Conservation (phyloP, 768 basidiomycete species). For the Lentinula sp. region DNA sequence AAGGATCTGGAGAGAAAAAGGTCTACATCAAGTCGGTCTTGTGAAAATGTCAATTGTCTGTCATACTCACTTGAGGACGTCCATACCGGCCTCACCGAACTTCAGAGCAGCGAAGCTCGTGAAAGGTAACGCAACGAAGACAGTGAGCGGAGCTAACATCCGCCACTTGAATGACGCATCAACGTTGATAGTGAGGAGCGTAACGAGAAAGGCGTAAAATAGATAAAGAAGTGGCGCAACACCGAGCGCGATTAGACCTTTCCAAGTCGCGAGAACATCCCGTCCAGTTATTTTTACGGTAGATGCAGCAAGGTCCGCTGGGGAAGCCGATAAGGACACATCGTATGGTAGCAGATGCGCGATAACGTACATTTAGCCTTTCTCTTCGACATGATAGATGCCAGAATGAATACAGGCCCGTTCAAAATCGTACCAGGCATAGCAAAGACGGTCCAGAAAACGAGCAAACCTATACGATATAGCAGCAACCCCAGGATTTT, state of each 20-base stretch:
- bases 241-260: conserved; percentile 87
- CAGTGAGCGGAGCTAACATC: conserved; percentile 71
- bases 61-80: conserved; percentile 83
- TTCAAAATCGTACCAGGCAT: conserved; percentile 89
- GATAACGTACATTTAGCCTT: conserved; percentile 73
- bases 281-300: conserved; percentile 92
- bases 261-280: conserved; percentile 96
- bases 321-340: background rate
- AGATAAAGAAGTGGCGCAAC: conserved; percentile 81
- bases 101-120: conserved; percentile 92
- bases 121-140: conserved; percentile 70
- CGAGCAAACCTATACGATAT: conserved; percentile 74
- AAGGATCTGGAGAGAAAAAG: conserved; percentile 56
- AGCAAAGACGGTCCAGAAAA: conserved; percentile 77
- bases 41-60: background rate
- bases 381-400: conserved; percentile 74
- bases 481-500: conserved; percentile 78
- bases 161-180: conserved; percentile 56
- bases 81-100: conserved; percentile 97
- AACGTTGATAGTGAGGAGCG: conserved; percentile 61
- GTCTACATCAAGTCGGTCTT: background rate
- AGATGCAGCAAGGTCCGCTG: conserved; percentile 93
- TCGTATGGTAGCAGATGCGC: background rate
- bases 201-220: conserved; percentile 79
- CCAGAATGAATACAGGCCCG: conserved; percentile 87